Evolutionary conservation across 1,284 basidiomycete genomes (phyloP).

Genomic region (Moesziomyces aphidis): DNA sequence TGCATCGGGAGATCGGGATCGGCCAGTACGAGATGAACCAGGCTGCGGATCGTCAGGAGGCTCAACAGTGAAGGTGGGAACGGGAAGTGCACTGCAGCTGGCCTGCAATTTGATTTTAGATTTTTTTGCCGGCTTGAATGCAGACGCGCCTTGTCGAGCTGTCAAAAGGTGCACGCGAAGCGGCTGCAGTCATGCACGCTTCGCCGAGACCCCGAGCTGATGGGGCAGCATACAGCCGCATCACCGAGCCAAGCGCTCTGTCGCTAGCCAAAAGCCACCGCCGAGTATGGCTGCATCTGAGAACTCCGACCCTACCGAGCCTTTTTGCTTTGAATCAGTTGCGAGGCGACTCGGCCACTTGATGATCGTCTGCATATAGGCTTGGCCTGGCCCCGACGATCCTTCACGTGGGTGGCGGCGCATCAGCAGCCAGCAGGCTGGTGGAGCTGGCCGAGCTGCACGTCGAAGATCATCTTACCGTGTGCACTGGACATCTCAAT

Average conservation of each 20-base stretch:
- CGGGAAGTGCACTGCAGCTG: neutral
- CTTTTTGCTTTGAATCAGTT: too few relatives aligned
- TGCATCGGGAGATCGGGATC: neutral
- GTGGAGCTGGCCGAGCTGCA: conserved; percentile 7
- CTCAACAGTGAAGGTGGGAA: neutral
- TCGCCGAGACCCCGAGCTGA: conserved; percentile 17
- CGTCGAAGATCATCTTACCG: conserved; percentile 14
- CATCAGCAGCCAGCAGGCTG: too few relatives aligned
- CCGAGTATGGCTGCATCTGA: neutral
- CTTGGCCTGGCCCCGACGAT: conserved; percentile 2
- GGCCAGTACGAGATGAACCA: too few relatives aligned
- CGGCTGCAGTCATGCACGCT: conserved; percentile 5
- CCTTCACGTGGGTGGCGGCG: conserved; percentile 12
- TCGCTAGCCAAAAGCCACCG: too few relatives aligned
- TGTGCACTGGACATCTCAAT: neutral
- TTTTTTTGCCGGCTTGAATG: neutral
- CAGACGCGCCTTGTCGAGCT: conserved; percentile 8
- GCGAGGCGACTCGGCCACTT: conserved; percentile 10
- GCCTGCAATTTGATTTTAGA: neutral
- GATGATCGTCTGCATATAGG: neutral
- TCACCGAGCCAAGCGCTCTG: neutral
- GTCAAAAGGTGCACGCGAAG: conserved; percentile 13
- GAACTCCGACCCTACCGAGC: conserved; percentile 3
- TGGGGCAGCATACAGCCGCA: neutral
- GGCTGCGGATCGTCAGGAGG: too few relatives aligned